These are phyloP conservation scores for Solanum chmielewskii DNA, from an alignment of 257 asterid species.

Conservation along the genomic window DNA sequence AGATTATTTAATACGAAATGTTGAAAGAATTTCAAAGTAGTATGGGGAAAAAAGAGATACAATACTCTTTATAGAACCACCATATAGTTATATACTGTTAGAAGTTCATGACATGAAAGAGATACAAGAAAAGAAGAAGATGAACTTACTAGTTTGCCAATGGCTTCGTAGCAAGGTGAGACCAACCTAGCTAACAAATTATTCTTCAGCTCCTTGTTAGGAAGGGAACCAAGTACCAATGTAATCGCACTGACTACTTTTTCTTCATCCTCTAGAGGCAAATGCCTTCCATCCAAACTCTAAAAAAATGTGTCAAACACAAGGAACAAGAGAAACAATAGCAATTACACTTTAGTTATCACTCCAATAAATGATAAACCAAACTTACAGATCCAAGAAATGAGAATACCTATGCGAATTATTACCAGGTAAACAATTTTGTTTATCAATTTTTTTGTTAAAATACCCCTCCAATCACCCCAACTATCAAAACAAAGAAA, in stretches of 20 bases:
- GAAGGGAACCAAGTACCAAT: conserved; percentile 54
- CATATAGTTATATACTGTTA: not conserved
- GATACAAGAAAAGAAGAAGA: not conserved
- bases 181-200: conserved; percentile 58
- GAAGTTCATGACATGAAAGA: not conserved
- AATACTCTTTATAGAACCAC: not conserved
- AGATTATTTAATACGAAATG: not conserved
- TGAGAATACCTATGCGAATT: not conserved
- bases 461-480: not conserved
- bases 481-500: not conserved
- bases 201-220: conserved; percentile 64
- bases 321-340: not conserved
- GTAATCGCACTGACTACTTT: conserved; percentile 72
- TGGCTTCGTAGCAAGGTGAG: conserved; percentile 55
- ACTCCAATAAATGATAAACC: not conserved
- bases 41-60: not conserved
- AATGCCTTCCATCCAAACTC: conserved; percentile 65
- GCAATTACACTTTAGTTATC: not conserved
- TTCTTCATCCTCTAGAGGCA: conserved; percentile 73
- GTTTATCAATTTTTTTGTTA: not conserved
- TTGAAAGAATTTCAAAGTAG: not conserved
- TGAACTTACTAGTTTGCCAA: conserved; percentile 64
- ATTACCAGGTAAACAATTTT: not conserved
- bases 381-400: not conserved
- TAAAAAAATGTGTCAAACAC: conserved; percentile 10